Percentiles rank a stretch among this genome's conserved stretches.
These are phyloP conservation scores for Ophiostoma tasmaniense DNA, from an alignment of 2,329 filamentous ascomycete genomes.

Conservation along the genomic window DNA sequence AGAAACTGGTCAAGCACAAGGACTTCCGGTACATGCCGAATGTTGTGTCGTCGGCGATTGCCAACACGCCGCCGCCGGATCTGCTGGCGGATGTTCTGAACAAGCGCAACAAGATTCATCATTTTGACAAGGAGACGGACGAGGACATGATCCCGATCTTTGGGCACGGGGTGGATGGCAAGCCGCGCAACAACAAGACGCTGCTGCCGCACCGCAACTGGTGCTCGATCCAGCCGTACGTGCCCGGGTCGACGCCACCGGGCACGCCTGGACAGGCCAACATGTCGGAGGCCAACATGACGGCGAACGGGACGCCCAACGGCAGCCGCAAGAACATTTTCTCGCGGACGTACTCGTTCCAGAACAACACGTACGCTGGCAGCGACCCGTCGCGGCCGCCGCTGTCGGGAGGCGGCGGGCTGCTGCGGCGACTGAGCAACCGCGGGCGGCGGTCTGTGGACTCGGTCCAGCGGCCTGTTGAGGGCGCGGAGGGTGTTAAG, in stretches of 20 bases:
- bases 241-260: conserved; percentile 66
- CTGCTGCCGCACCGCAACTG: conserved; percentile 87
- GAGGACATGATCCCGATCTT: conserved; percentile 97
- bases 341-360: conserved; percentile 33
- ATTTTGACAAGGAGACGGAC: conserved; percentile 69
- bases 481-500: neutral
- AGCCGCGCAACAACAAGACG: conserved; percentile 81
- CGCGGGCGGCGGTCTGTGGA: conserved; percentile 30
- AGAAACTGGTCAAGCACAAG: conserved; percentile 70
- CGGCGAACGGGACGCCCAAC: conserved; percentile 31
- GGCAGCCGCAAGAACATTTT: conserved; percentile 33
- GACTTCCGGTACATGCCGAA: conserved; percentile 98
- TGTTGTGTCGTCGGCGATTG: conserved; percentile 86
- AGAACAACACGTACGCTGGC: conserved; percentile 23
- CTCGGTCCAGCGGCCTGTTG: conserved; percentile 26
- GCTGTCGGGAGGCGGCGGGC: conserved; percentile 33
- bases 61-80: conserved; percentile 81
- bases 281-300: neutral
- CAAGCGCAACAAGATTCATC: conserved; percentile 76
- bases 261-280: conserved; percentile 50
- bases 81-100: conserved; percentile 87
- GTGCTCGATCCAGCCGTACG: conserved; percentile 84
- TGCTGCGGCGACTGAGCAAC: conserved; percentile 36
- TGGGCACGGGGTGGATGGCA: conserved; percentile 78
- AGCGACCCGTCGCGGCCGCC: conserved; percentile 41